A percentile compares a stretch with the other conserved stretches of the same genome.
phyloP scores from a whole-genome alignment of 306 rosid species.

The Malus fusca region DNA sequence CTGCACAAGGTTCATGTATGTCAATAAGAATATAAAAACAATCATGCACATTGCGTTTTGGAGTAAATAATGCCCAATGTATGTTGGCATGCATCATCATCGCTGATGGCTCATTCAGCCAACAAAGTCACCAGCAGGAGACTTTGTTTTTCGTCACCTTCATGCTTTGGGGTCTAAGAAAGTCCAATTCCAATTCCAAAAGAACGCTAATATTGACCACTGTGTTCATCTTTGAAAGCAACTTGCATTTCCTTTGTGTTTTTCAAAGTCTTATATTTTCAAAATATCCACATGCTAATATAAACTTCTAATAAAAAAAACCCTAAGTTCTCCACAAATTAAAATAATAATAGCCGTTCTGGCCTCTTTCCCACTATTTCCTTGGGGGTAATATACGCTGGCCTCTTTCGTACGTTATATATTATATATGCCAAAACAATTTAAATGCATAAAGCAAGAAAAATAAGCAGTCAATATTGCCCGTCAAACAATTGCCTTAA shows the following conservation, averaged over 20 bases:
- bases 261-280: background rate
- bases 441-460: background rate
- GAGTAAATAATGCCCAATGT: background rate
- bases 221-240: background rate
- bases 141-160: background rate
- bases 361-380: background rate
- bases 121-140: background rate
- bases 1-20: background rate
- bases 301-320: background rate
- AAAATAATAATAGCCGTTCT: background rate
- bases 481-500: constrained; percentile 15
- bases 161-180: background rate
- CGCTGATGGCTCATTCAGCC: background rate
- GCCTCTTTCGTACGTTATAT: too few relatives aligned
- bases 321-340: background rate
- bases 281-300: background rate
- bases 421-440: background rate
- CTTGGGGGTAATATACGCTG: too few relatives aligned
- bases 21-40: background rate
- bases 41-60: background rate
- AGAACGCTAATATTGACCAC: constrained; percentile 7
- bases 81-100: background rate
- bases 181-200: background rate
- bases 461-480: constrained; percentile 27
- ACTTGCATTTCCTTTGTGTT: background rate